Evolutionary conservation across 2,329 filamentous ascomycete species (phyloP).

Genomic region (Pezicula neosporulosa): DNA sequence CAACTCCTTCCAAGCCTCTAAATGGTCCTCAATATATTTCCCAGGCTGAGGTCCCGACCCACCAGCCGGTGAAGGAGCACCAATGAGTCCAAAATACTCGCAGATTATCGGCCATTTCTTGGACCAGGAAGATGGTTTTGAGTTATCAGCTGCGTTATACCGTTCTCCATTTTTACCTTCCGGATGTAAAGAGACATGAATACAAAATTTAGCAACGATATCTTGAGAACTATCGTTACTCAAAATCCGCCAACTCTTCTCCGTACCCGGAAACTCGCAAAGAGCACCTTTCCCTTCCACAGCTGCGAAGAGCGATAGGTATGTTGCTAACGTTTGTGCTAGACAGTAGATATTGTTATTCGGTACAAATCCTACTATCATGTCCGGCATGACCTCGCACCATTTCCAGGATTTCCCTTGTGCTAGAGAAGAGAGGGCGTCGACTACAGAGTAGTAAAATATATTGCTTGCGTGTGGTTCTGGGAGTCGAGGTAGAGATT

Average conservation of each 20-base stretch:
- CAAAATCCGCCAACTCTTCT: constrained; percentile 28
- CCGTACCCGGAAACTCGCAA: constrained; percentile 33
- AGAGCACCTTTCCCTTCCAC: constrained; percentile 32
- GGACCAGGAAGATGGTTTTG: constrained; percentile 34
- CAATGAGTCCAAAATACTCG: constrained; percentile 42
- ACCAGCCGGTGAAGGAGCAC: constrained; percentile 27
- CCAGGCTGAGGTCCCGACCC: constrained; percentile 29
- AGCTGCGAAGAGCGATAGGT: constrained; percentile 32
- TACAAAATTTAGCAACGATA: constrained; percentile 34
- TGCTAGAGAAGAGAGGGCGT: constrained; percentile 30
- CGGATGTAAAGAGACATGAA: constrained; percentile 37
- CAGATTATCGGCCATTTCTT: constrained; percentile 42
- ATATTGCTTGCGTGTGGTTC: constrained; percentile 38
- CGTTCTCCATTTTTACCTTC: constrained; percentile 33
- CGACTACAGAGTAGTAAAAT: constrained; percentile 44
- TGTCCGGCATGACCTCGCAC: constrained; percentile 40
- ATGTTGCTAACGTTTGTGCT: constrained; percentile 35
- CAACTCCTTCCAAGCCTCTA: constrained; percentile 27
- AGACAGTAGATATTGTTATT: constrained; percentile 39
- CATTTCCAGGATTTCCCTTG: constrained; percentile 39
- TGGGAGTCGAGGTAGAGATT: constrained; percentile 36
- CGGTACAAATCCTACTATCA: constrained; percentile 40
- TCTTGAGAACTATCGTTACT: constrained; percentile 35
- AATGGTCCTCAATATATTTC: constrained; percentile 30
- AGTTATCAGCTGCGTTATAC: constrained; percentile 40